Evolutionary conservation across 768 basidiomycete genomes (phyloP), one percentile per base, ranked within the genome.

Genomic region (Collybiopsis confluens): DNA sequence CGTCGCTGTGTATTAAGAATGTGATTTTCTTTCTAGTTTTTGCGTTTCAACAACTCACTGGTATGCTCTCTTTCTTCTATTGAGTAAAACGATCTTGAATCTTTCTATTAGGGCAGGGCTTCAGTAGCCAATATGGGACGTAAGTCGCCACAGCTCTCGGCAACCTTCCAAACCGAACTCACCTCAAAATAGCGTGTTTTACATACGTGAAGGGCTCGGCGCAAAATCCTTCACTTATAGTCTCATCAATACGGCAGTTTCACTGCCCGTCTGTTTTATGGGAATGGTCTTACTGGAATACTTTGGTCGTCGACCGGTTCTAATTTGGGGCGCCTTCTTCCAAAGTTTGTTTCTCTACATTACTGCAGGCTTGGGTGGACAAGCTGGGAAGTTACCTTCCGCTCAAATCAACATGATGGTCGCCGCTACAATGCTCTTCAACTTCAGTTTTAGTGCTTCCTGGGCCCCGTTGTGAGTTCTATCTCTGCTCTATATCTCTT

Each of bases 391-490:
- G 30, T 18, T 33, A n/a, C 38, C 41, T n/a, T 41, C 37, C 24
- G 38, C 37, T n/a, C 30, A 52, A 9, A 41, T 41, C 28, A 41
- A 52, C 20, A 42, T 52, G 50, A 52, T 52, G 50, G 50, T 52
- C 11, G 50, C 50, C 6, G 26, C 50, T 5, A 30, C 33, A 23
- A 52, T 52, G 50, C 41, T 52, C 18, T 52, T 52, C 40, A 52
- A 41, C 26, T 52, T 52, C n/a, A 28, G 21, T 38, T 52, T 52
- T 18, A 52, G 40, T 35, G 38, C 38, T 41, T 52, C 50, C 9
- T 52, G 50, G 50, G 50, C 50, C 13, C 50, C 50, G 40, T 42
- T 52, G 50, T 52, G 41, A 41, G 50, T n/a, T n/a, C n/a, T n/a
- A n/a, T n/a, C 27, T 18, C n/a, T 28, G 26, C 11, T 26, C 16